Conservation (phyloP, 495 filamentous ascomycete genomes). For the Aspergillus carlsbadensis region DNA sequence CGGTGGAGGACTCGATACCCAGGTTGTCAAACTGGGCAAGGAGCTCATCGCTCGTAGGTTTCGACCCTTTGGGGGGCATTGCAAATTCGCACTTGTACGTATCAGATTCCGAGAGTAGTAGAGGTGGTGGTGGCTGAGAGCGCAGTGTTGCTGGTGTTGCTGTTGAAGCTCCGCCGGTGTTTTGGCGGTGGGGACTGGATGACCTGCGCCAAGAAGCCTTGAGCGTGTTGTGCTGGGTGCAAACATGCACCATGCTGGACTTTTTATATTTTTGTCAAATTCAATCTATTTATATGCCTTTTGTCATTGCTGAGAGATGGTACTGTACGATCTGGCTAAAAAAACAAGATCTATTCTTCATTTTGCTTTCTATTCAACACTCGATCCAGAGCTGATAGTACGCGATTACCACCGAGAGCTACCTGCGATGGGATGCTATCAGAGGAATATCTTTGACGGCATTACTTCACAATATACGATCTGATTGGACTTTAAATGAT, state of each 20-base stretch:
- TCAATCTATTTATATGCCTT: too few relatives aligned
- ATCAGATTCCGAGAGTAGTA: neutral
- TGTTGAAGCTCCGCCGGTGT: neutral
- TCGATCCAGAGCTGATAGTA: too few relatives aligned
- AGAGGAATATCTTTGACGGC: too few relatives aligned
- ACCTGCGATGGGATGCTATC: too few relatives aligned
- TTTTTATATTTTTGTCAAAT: too few relatives aligned
- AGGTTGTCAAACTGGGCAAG: slow-evolving; percentile 79
- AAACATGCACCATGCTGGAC: neutral
- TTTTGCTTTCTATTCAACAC: neutral
- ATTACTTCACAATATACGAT: too few relatives aligned
- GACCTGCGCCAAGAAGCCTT: slow-evolving; percentile 26
- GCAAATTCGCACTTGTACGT: slow-evolving; percentile 10
- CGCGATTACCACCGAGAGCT: too few relatives aligned
- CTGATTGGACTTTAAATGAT: too few relatives aligned
- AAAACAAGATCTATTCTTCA: neutral
- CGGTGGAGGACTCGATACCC: slow-evolving; percentile 45
- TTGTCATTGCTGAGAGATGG: too few relatives aligned
- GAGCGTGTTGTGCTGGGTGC: slow-evolving; percentile 13
- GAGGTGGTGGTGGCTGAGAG: neutral
- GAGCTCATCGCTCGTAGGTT: slow-evolving; percentile 75
- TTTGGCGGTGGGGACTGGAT: slow-evolving; percentile 25
- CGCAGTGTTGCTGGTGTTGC: slow-evolving; percentile 15
- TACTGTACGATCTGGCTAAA: too few relatives aligned
- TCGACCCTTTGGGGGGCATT: slow-evolving; percentile 50